Evolutionary conservation across 352 stramenopile genomes (phyloP), one percentile per base, ranked within the genome.

Genomic region (Phytophthora capsici): DNA sequence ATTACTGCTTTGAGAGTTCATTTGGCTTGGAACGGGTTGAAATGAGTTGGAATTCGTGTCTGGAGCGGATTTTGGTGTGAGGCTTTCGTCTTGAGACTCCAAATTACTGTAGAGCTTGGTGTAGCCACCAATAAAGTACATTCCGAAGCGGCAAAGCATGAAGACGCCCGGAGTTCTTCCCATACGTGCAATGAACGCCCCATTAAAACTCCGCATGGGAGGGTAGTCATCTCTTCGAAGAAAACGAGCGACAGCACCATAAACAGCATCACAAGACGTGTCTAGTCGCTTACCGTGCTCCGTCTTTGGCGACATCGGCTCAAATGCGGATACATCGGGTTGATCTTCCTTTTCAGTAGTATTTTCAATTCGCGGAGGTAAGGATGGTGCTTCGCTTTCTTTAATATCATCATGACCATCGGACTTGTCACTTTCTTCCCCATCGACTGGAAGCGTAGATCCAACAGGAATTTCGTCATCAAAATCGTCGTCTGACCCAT

Each of bases 81-180:
- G 19, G n/a, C 12, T 26, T 44, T 41, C 47, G 45, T 8, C 34
- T 16, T 56, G 47, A 3, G 6, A 25, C 6, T 73, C 59, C 20
- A 26, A 19, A 13, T 61, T 49, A 22, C 71, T 81, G 36, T 72
- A 78, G 9, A 87, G 10, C 49, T 89, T 92, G 0, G 59, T 61
- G 48, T 90, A 91, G 0, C 83, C 83, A 38, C 80, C 73, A 19
- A 94, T 78, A 43, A 94, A 94, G 49, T 91, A 90, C 19, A 94
- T 55, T 5, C 78, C 66, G 8, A 73, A 66, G 9, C 63, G 67
- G 23, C 80, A 88, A 8, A 94, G 34, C 9, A 83, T 43, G 13
- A 91, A 86, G 2, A 94, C 64, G 13, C 86, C 86, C 12, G 68
- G 61, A 3, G 63, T 80, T 57, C 80, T 88, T 6, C 69, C 63